Evolutionary conservation across 2,329 filamentous ascomycete genomes (phyloP), one percentile per base, ranked within the genome.

Genomic region (Aureobasidium vineae): DNA sequence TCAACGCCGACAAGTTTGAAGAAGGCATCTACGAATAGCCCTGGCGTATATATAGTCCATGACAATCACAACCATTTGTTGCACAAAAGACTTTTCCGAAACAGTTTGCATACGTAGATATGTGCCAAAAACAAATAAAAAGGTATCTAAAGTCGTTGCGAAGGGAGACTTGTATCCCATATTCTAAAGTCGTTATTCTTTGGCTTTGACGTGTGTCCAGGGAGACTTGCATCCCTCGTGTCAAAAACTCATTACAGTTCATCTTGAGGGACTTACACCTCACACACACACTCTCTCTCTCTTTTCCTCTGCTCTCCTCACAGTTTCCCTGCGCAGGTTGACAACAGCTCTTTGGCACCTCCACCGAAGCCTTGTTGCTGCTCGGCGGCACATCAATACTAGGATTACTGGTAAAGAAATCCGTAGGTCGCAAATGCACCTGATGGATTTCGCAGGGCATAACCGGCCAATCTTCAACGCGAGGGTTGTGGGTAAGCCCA

Each of bases 1-100:
- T 90, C 76, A 87, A 96, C 72, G 82, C 82, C 6, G 91, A 94
- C 52, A 90, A 86, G 72, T 99, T 98, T 74, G 92, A 96, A 70
- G 79, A 82, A 63, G 89, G 89, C 0, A 76, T 86, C 23, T 86
- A 83, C 69, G 77, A 77, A 53, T 76, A 61, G 41, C 23, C 8
- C 16, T 33, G 6, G 26, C 5, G 8, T n/a, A 26, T 50, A 50
- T 50, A 23, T 50, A 50, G 47, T 28, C 15, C 10, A 2, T 52
- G 49, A 19, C 15, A n/a, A 31, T 33, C 26, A 33, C 15, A 52
- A 16, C 21, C 23, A 21, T 21, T 26, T 15, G 21, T 47, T 26
- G n/a, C 43, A 45, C 43, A 23, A 45, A 21, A 5, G 38, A 19
- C 15, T 41, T 41, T 36, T 36, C 10, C 33, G 33, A 16, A 47